Evolutionary conservation across 2,329 filamentous ascomycete species (phyloP).

Genomic region (Sporothrix pallida): DNA sequence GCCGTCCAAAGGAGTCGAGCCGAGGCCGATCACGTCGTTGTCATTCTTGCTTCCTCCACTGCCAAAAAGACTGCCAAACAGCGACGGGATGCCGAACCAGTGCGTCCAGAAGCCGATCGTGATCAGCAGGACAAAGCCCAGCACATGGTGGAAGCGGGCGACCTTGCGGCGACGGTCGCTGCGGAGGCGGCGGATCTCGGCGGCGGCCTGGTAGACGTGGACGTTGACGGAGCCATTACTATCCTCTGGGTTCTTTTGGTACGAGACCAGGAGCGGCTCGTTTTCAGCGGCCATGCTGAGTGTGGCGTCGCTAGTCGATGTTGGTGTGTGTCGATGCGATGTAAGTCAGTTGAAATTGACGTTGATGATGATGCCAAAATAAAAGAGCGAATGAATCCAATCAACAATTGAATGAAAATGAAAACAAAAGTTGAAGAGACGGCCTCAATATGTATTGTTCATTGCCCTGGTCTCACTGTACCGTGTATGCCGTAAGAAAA

Average conservation of each 20-base stretch:
- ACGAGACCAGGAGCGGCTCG: constrained; percentile 19
- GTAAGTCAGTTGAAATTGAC: background rate
- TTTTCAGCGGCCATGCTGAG: constrained; percentile 21
- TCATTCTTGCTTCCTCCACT: no score
- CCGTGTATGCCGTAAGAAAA: background rate
- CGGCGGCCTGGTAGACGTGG: constrained; percentile 10
- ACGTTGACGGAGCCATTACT: background rate
- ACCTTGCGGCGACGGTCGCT: background rate
- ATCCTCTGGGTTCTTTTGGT: background rate
- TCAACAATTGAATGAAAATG: background rate
- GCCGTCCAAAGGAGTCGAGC: constrained; percentile 29
- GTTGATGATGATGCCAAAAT: background rate
- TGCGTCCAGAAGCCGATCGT: background rate
- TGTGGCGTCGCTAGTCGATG: background rate
- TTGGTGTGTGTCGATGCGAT: background rate
- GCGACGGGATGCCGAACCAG: background rate
- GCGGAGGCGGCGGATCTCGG: constrained; percentile 17
- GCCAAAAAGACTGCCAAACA: background rate
- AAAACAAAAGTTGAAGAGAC: no score
- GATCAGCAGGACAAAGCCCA: background rate
- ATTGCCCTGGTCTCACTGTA: background rate
- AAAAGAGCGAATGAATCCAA: background rate
- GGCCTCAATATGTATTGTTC: background rate
- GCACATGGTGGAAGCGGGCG: constrained; percentile 12
- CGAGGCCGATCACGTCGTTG: background rate